Evolutionary conservation across 2,329 filamentous ascomycete species (phyloP).

Genomic region (Graphiopsis chlorocephala): DNA sequence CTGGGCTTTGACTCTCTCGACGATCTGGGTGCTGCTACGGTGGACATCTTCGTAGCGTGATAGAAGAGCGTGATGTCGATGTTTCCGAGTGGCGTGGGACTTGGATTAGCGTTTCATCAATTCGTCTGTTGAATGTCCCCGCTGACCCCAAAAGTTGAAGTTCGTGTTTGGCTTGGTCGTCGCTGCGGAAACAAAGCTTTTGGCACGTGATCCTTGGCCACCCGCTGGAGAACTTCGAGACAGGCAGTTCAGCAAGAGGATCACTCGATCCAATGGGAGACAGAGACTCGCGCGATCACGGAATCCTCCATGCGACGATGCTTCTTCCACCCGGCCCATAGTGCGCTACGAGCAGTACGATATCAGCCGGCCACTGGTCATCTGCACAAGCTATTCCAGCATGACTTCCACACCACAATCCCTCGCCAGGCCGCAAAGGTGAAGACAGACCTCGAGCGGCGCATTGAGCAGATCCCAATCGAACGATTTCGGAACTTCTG

Average conservation of each 20-base stretch:
- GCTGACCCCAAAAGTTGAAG: constrained; percentile 2
- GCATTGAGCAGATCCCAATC: constrained; percentile 73
- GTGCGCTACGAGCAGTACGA: constrained; percentile 16
- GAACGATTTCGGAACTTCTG: constrained; percentile 90
- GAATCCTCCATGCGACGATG: constrained; percentile 49
- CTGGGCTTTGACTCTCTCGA: not conserved
- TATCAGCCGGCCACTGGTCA: constrained; percentile 13
- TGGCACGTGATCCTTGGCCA: constrained; percentile 14
- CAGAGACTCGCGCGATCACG: constrained; percentile 15
- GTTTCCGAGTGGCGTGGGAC: not conserved
- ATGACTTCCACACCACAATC: constrained; percentile 13
- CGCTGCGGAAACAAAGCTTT: constrained; percentile 12
- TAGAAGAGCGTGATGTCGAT: not conserved
- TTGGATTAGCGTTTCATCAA: not conserved
- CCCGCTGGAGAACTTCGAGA: constrained; percentile 6
- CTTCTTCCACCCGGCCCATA: constrained; percentile 29
- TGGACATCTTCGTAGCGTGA: constrained; percentile 19
- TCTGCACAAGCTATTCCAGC: constrained; percentile 4
- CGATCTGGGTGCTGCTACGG: constrained; percentile 17
- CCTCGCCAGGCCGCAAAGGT: constrained; percentile 38
- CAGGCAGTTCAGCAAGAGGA: not conserved
- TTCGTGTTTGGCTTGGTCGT: constrained; percentile 14
- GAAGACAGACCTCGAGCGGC: constrained; percentile 56
- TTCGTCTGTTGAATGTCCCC: not conserved
- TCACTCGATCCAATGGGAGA: not conserved